Evolutionary conservation across 2,329 filamentous ascomycete genomes (phyloP).

Genomic region (Fusarium continuum): DNA sequence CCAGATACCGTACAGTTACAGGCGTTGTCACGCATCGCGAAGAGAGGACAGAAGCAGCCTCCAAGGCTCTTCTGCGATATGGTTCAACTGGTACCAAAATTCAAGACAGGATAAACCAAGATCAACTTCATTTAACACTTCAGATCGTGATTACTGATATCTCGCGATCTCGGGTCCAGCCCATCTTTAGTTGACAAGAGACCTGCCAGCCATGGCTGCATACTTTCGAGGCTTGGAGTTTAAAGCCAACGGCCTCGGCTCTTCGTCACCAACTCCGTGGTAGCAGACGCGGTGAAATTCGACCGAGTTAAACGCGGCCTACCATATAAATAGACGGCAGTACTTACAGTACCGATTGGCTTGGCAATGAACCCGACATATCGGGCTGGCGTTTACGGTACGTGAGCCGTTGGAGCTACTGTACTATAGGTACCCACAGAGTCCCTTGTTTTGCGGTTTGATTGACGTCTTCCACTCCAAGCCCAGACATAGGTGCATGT

Average conservation of each 20-base stretch:
- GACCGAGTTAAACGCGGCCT: not conserved
- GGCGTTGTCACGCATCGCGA: too few relatives aligned
- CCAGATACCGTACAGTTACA: not conserved
- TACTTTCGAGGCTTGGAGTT: not conserved
- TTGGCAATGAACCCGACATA: not conserved
- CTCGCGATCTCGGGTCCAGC: not conserved
- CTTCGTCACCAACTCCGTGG: not conserved
- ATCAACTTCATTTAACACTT: not conserved
- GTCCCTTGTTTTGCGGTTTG: not conserved
- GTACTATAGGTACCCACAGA: too few relatives aligned
- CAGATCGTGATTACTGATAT: constrained; percentile 15
- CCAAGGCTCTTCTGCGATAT: not conserved
- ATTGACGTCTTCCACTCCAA: constrained; percentile 1
- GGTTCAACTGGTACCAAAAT: not conserved
- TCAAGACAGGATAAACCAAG: not conserved
- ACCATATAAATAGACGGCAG: too few relatives aligned
- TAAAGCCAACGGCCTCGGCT: not conserved
- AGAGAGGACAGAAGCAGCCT: too few relatives aligned
- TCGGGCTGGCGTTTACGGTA: not conserved
- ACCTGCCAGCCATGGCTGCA: not conserved
- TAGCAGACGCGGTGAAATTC: too few relatives aligned
- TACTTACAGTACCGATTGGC: not conserved
- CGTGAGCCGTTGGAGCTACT: not conserved
- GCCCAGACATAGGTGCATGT: not conserved
- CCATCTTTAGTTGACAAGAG: not conserved